Percentiles rank a stretch among this genome's conserved stretches.
phyloP scores from a whole-genome alignment of 192 early-diverging fungal genomes.

The Haplosporangium gracile region DNA sequence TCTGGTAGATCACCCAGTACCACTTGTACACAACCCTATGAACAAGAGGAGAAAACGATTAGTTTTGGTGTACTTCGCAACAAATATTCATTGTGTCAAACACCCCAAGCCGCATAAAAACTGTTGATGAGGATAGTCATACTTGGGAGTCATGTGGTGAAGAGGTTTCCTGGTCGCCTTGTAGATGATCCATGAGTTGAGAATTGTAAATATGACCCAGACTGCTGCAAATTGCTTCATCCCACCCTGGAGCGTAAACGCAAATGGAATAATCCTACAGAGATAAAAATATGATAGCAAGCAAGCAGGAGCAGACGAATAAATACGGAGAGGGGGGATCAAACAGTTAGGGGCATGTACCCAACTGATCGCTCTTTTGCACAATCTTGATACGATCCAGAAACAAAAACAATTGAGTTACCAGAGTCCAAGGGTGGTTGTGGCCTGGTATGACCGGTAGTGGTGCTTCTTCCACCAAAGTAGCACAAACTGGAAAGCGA shows the following conservation, averaged over 20 bases:
- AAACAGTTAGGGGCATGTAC: neutral
- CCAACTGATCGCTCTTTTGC: neutral
- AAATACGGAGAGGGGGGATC: neutral
- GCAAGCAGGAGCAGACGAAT: neutral
- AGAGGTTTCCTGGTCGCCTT: slow-evolving; percentile 71
- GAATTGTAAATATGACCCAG: slow-evolving; percentile 35
- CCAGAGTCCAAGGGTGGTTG: slow-evolving; percentile 66
- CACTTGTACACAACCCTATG: slow-evolving; percentile 71
- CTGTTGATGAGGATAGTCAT: neutral
- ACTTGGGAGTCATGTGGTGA: slow-evolving; percentile 69
- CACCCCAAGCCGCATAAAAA: neutral
- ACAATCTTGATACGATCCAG: neutral
- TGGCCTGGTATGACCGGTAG: slow-evolving; percentile 67
- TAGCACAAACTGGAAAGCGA: slow-evolving; percentile 70
- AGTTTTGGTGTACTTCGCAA: neutral
- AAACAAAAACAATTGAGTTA: slow-evolving; percentile 4
- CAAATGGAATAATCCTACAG: slow-evolving; percentile 36
- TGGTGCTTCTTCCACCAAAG: slow-evolving; percentile 73
- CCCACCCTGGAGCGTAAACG: slow-evolving; percentile 17
- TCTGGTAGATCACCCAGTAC: slow-evolving; percentile 70
- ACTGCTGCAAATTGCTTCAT: slow-evolving; percentile 38
- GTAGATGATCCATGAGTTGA: slow-evolving; percentile 64
- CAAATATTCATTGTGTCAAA: neutral
- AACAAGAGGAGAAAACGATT: slow-evolving; percentile 7
- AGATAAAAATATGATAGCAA: slow-evolving; percentile 15